Conservation (phyloP, 2,329 filamentous ascomycete genomes). For the Talaromyces atroroseus region DNA sequence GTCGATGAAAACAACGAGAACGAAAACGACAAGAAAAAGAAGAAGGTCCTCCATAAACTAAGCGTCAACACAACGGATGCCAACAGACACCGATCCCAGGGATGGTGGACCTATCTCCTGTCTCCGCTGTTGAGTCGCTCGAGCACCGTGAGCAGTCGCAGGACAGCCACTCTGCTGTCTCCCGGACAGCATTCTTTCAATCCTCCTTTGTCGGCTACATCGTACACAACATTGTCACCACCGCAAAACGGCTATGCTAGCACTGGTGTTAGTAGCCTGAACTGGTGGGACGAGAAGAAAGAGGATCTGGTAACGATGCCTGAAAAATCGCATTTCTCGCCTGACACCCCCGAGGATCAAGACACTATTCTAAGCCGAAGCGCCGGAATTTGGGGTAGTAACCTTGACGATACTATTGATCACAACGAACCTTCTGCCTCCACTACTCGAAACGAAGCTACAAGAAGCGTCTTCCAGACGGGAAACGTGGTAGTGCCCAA, state of each 20-base stretch:
- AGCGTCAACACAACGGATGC: slow-evolving; percentile 31
- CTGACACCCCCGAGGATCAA: slow-evolving; percentile 25
- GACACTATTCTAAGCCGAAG: not conserved
- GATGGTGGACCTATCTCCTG: slow-evolving; percentile 47
- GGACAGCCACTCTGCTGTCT: slow-evolving; percentile 24
- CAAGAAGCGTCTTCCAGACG: slow-evolving; percentile 7
- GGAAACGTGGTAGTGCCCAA: slow-evolving; percentile 15
- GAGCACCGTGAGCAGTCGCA: slow-evolving; percentile 27
- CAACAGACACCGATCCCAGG: slow-evolving; percentile 40
- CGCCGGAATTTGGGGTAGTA: not conserved
- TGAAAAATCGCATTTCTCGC: slow-evolving; percentile 27
- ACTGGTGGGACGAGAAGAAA: slow-evolving; percentile 25
- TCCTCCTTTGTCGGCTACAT: slow-evolving; percentile 20
- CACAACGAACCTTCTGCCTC: no score
- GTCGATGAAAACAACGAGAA: slow-evolving; percentile 20
- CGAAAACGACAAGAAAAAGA: slow-evolving; percentile 23
- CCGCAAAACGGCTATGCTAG: not conserved
- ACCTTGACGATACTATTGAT: no score
- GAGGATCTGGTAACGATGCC: not conserved
- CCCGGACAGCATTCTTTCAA: slow-evolving; percentile 14
- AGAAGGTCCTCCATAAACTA: slow-evolving; percentile 24
- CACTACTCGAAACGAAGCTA: not conserved
- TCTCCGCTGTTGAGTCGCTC: slow-evolving; percentile 40
- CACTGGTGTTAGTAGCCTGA: slow-evolving; percentile 13
- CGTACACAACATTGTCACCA: not conserved